phyloP scores from a whole-genome alignment of 73 alveolate species.

The Paramecium bursaria region DNA sequence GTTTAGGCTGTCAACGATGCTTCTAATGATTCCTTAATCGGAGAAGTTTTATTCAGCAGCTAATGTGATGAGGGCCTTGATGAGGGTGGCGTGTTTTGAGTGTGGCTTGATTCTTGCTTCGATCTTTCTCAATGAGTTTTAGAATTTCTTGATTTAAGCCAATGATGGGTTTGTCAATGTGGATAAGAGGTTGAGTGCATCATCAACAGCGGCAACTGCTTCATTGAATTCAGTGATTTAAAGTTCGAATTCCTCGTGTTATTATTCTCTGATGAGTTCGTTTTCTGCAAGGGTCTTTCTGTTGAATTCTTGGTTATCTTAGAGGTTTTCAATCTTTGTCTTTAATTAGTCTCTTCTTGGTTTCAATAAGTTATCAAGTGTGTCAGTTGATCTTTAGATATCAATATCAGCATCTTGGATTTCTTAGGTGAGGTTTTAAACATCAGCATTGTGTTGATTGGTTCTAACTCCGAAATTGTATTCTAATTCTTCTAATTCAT shows the following conservation, averaged over 20 bases:
- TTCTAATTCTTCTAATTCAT: conserved; percentile 49
- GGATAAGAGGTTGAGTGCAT: conserved; percentile 19
- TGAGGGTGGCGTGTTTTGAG: conserved; percentile 33
- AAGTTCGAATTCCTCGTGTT: conserved; percentile 52
- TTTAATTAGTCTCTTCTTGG: conserved; percentile 57
- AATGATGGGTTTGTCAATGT: conserved; percentile 54
- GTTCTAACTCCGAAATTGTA: conserved; percentile 56
- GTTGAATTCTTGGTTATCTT: conserved; percentile 44
- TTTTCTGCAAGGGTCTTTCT: conserved; percentile 49
- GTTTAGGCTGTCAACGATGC: conserved; percentile 18
- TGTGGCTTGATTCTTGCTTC: conserved; percentile 62
- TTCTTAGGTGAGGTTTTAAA: background rate
- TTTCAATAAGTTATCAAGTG: conserved; percentile 24
- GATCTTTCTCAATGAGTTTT: conserved; percentile 37
- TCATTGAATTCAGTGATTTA: conserved; percentile 49
- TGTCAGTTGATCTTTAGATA: conserved; percentile 34
- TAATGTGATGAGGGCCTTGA: conserved; percentile 46
- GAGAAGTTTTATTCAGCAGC: conserved; percentile 64
- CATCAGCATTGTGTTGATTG: conserved; percentile 20
- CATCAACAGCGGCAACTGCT: conserved; percentile 51
- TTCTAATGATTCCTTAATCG: conserved; percentile 47
- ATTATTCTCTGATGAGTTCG: conserved; percentile 32
- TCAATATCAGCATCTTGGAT: conserved; percentile 60
- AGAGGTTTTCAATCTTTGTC: background rate
- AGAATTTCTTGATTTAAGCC: conserved; percentile 43